Conservation (phyloP, 1,284 basidiomycete genomes). For the Sanguinoderma infundibulare region DNA sequence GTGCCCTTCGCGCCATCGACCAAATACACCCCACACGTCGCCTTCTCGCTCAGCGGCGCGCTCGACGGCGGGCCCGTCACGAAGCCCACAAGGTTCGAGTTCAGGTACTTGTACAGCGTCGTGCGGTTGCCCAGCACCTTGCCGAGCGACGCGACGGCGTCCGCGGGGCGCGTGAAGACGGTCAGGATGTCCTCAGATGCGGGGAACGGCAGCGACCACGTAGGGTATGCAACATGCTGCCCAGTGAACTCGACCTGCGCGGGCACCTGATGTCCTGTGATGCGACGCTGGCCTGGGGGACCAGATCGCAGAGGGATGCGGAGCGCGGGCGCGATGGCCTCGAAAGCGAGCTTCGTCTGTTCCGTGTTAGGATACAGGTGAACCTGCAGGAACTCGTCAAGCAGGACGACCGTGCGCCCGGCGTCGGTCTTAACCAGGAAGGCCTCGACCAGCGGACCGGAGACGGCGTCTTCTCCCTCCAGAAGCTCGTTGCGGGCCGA, state of each 20-base stretch:
- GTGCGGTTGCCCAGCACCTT: conserved; percentile 87
- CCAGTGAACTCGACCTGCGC: conserved; percentile 48
- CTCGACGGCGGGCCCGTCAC: conserved; percentile 51
- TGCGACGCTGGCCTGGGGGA: conserved; percentile 42
- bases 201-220: conserved; percentile 69
- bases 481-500: conserved; percentile 41
- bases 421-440: conserved; percentile 52
- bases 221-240: conserved; percentile 56
- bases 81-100: conserved; percentile 78
- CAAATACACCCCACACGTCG: conserved; percentile 71
- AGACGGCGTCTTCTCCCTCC: conserved; percentile 62
- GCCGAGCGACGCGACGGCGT: conserved; percentile 77
- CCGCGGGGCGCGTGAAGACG: conserved; percentile 51
- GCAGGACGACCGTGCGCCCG: conserved; percentile 56
- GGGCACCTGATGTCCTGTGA: conserved; percentile 62
- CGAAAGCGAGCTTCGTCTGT: conserved; percentile 46
- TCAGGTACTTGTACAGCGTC: conserved; percentile 95
- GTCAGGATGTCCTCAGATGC: conserved; percentile 55
- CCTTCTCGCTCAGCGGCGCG: conserved; percentile 19
- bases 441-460: conserved; percentile 60
- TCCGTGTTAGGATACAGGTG: conserved; percentile 68
- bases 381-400: conserved; percentile 74
- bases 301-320: conserved; percentile 61
- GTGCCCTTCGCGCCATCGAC: conserved; percentile 83
- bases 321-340: conserved; percentile 45